phyloP scores from a whole-genome alignment of 2,329 filamentous ascomycete species.

The Colletotrichum sp. region DNA sequence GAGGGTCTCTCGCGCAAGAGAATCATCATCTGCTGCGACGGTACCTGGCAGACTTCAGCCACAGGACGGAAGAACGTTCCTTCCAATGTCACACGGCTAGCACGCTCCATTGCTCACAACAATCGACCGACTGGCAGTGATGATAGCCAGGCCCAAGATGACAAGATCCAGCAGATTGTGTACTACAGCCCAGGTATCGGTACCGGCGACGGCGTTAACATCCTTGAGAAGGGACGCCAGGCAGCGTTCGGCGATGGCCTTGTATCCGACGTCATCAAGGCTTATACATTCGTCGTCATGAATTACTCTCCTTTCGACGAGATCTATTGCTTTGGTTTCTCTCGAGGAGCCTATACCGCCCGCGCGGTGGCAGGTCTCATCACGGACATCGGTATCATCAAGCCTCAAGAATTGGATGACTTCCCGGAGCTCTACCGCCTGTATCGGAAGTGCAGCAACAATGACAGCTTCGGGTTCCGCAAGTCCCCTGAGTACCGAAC shows the following conservation, averaged over 20 bases:
- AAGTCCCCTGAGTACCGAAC: not conserved
- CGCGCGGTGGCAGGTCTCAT: constrained; percentile 43
- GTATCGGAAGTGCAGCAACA: not conserved
- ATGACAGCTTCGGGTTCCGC: not conserved
- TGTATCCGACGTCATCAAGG: constrained; percentile 27
- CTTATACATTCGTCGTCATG: constrained; percentile 42
- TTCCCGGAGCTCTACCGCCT: constrained; percentile 10
- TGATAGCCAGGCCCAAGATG: no score
- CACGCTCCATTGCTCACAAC: not conserved
- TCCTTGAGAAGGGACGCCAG: not conserved
- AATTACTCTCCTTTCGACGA: constrained; percentile 33
- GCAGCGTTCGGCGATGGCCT: not conserved
- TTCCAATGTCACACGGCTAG: constrained; percentile 1
- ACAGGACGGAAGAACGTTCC: not conserved
- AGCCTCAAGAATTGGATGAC: constrained; percentile 14
- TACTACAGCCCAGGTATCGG: not conserved
- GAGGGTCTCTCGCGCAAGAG: not conserved
- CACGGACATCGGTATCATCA: constrained; percentile 25
- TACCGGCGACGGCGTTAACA: not conserved
- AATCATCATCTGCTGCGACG: constrained; percentile 14
- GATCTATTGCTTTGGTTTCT: constrained; percentile 42
- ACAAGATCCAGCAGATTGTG: not conserved
- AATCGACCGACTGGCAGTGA: no score
- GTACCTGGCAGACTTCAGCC: constrained; percentile 14
- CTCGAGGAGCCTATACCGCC: constrained; percentile 43